Evolutionary conservation across 2,329 filamentous ascomycete species (phyloP).

Genomic region (Pezicula radicicola): DNA sequence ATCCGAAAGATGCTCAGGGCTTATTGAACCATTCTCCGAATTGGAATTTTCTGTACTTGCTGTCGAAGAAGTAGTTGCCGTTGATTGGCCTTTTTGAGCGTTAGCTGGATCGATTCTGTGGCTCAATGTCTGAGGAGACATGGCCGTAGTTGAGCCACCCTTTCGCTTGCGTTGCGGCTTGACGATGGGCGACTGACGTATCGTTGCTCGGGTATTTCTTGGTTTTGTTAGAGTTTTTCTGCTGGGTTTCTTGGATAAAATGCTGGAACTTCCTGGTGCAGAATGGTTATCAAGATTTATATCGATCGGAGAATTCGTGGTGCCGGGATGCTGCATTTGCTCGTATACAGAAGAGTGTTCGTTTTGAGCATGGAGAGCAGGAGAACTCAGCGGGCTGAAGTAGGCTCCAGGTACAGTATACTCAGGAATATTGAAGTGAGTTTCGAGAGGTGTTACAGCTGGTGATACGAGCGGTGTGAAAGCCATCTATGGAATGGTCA

Average conservation of each 20-base stretch:
- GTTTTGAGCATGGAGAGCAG: slow-evolving; percentile 71
- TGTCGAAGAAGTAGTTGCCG: slow-evolving; percentile 29
- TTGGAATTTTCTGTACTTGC: slow-evolving; percentile 44
- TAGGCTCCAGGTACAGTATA: slow-evolving; percentile 64
- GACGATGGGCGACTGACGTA: slow-evolving; percentile 35
- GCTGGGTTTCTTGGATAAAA: slow-evolving; percentile 16
- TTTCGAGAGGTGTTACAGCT: slow-evolving; percentile 77
- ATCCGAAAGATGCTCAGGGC: slow-evolving; percentile 59
- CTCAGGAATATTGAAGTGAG: slow-evolving; percentile 56
- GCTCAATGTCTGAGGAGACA: slow-evolving; percentile 37
- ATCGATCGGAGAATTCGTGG: slow-evolving; percentile 28
- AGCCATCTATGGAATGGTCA: slow-evolving; percentile 51
- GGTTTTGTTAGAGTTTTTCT: slow-evolving; percentile 22
- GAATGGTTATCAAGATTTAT: slow-evolving; percentile 24
- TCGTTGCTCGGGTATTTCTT: slow-evolving; percentile 22
- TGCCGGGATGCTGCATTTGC: slow-evolving; percentile 32
- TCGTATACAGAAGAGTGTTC: slow-evolving; percentile 40
- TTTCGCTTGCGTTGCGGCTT: slow-evolving; percentile 37
- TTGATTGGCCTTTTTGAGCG: slow-evolving; percentile 32
- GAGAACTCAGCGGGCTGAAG: slow-evolving; percentile 81
- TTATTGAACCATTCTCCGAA: slow-evolving; percentile 60
- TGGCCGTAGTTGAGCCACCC: slow-evolving; percentile 36
- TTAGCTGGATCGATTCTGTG: slow-evolving; percentile 31
- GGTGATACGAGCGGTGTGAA: slow-evolving; percentile 82
- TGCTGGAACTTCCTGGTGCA: slow-evolving; percentile 16